Percentiles rank a stretch among this genome's conserved stretches.
Conservation (phyloP, 2,329 filamentous ascomycete species). For the Ophiocordyceps camponoti-rufipedis region DNA sequence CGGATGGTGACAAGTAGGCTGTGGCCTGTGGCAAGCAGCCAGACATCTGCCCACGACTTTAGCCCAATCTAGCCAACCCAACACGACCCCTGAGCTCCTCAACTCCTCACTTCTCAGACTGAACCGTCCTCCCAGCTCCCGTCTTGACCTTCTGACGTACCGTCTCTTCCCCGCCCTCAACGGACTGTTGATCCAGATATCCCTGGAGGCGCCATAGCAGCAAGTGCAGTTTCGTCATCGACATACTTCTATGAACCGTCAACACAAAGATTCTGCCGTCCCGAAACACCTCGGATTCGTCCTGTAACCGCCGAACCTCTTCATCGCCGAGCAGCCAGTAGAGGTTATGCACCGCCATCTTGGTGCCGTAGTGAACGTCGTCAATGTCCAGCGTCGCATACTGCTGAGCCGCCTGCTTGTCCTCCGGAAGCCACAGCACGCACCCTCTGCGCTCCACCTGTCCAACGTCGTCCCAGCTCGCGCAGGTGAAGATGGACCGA, state of each 20-base stretch:
- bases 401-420: conserved; percentile 9
- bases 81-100: too few species aligned
- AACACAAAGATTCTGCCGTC: conserved; percentile 24
- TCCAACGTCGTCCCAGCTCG: conserved; percentile 24
- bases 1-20: too few species aligned
- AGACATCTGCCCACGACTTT: too few species aligned
- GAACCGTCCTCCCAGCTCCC: too few species aligned
- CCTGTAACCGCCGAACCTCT: conserved; percentile 20
- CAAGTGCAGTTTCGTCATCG: conserved; percentile 25
- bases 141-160: too few species aligned
- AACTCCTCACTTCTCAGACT: too few species aligned
- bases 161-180: background rate
- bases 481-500: conserved; percentile 22
- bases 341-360: conserved; percentile 35
- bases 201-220: conserved; percentile 41
- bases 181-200: conserved; percentile 17
- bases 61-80: too few species aligned
- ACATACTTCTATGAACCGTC: conserved; percentile 15
- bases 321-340: conserved; percentile 28
- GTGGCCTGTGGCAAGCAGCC: too few species aligned
- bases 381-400: conserved; percentile 27
- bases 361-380: conserved; percentile 13
- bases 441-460: conserved; percentile 22
- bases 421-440: conserved; percentile 22
- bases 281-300: conserved; percentile 14